These are phyloP conservation scores for Talaromyces piceae DNA, from an alignment of 2,329 filamentous ascomycete genomes.

Conservation along the genomic window DNA sequence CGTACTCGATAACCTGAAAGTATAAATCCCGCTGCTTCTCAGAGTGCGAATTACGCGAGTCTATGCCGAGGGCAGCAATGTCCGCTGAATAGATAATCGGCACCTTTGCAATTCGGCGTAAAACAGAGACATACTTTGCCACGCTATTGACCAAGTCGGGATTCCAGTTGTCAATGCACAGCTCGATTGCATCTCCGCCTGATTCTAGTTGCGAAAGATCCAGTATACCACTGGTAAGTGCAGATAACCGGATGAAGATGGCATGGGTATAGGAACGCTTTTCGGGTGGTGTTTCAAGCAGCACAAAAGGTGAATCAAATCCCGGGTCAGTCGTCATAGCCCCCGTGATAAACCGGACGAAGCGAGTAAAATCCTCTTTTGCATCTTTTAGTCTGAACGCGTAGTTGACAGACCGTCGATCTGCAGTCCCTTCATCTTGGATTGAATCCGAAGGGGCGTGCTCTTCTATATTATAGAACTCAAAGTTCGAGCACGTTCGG, in stretches of 20 bases:
- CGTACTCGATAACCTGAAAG: constrained; percentile 32
- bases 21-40: constrained; percentile 18
- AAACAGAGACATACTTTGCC: constrained; percentile 49
- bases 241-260: constrained; percentile 32
- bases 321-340: constrained; percentile 45
- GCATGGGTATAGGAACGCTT: constrained; percentile 43
- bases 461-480: constrained; percentile 44
- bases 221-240: constrained; percentile 24
- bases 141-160: constrained; percentile 43
- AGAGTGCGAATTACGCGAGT: constrained; percentile 8
- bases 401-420: constrained; percentile 39
- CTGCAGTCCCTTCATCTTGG: constrained; percentile 30
- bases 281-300: constrained; percentile 53
- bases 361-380: constrained; percentile 54
- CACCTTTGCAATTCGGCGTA: constrained; percentile 49
- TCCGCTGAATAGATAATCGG: constrained; percentile 55
- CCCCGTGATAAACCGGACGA: constrained; percentile 52
- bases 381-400: constrained; percentile 46
- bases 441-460: constrained; percentile 21
- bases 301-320: constrained; percentile 54
- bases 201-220: constrained; percentile 50
- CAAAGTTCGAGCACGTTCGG: constrained; percentile 41
- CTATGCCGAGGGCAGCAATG: constrained; percentile 14
- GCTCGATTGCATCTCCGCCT: constrained; percentile 52
- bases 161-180: constrained; percentile 53